A percentile compares a stretch with the other conserved stretches of the same genome.
Conservation (phyloP, 2,329 filamentous ascomycete species). For the Dactylellina parvicollis region DNA sequence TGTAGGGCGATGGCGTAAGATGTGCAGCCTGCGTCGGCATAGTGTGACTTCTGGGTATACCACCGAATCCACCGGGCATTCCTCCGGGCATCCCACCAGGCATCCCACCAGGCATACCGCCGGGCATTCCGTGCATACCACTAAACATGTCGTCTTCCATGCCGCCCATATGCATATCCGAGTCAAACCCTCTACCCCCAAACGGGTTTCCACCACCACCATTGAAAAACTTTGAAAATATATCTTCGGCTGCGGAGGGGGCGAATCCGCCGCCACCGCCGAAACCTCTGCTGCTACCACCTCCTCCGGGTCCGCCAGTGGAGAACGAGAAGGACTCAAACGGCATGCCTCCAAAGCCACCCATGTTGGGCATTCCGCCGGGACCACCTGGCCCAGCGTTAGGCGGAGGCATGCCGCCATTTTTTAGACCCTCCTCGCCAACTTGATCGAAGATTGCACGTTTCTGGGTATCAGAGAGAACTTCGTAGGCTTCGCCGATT, state of each 20-base stretch:
- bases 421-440: slow-evolving; percentile 95
- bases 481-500: slow-evolving; percentile 78
- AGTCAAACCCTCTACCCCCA: slow-evolving; percentile 14
- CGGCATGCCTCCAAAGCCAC: slow-evolving; percentile 71
- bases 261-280: slow-evolving; percentile 69
- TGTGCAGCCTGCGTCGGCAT: slow-evolving; percentile 28
- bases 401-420: slow-evolving; percentile 65
- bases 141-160: slow-evolving; percentile 49
- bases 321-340: slow-evolving; percentile 63
- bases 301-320: slow-evolving; percentile 66
- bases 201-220: slow-evolving; percentile 15
- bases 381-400: slow-evolving; percentile 59
- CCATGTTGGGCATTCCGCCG: slow-evolving; percentile 77
- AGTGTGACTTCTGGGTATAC: slow-evolving; percentile 36
- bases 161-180: slow-evolving; percentile 50
- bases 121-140: slow-evolving; percentile 45
- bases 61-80: slow-evolving; percentile 39
- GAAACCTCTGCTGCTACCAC: slow-evolving; percentile 80
- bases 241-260: slow-evolving; percentile 37
- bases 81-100: slow-evolving; percentile 29
- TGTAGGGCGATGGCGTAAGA: slow-evolving; percentile 67
- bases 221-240: slow-evolving; percentile 39
- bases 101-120: slow-evolving; percentile 30
- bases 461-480: slow-evolving; percentile 84
- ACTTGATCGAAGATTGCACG: slow-evolving; percentile 75